A percentile compares a stretch with the other conserved stretches of the same genome.
Conservation (phyloP, 1,139 yeast species). For the Scheffersomyces illinoinensis region DNA sequence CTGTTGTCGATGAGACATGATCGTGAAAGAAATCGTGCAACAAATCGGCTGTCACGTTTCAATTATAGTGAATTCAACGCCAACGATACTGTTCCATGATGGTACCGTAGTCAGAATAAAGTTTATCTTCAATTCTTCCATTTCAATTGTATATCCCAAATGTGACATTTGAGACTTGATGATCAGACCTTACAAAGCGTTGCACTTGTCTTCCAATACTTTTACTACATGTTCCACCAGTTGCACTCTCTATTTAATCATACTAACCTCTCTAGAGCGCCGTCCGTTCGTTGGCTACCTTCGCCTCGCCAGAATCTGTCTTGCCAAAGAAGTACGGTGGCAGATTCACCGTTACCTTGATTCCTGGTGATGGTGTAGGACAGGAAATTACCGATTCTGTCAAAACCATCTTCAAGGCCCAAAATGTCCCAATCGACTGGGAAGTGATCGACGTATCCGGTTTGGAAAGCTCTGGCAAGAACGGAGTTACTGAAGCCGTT, state of each 20-base stretch:
- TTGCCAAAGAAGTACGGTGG: conserved; percentile 95
- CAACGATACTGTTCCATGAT: background rate
- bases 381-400: conserved; percentile 95
- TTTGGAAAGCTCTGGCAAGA: conserved; percentile 61
- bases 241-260: background rate
- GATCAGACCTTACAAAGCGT: background rate
- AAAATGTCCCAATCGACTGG: conserved; percentile 90
- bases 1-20: background rate
- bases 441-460: conserved; percentile 91
- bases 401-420: conserved; percentile 81
- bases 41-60: background rate
- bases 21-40: background rate
- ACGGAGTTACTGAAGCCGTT: conserved; percentile 79
- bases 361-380: conserved; percentile 98
- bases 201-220: background rate
- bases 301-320: conserved; percentile 57
- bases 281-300: conserved; percentile 50
- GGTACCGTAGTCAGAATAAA: too few species aligned
- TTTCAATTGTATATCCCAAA: background rate
- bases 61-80: background rate
- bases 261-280: conserved; percentile 27
- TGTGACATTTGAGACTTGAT: background rate
- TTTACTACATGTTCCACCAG: background rate
- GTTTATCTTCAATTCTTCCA: background rate
- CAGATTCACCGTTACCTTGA: conserved; percentile 85